Evolutionary conservation across 2,329 filamentous ascomycete species (phyloP), one percentile per base, ranked within the genome.

Genomic region (Pestalotiopsis sp.): DNA sequence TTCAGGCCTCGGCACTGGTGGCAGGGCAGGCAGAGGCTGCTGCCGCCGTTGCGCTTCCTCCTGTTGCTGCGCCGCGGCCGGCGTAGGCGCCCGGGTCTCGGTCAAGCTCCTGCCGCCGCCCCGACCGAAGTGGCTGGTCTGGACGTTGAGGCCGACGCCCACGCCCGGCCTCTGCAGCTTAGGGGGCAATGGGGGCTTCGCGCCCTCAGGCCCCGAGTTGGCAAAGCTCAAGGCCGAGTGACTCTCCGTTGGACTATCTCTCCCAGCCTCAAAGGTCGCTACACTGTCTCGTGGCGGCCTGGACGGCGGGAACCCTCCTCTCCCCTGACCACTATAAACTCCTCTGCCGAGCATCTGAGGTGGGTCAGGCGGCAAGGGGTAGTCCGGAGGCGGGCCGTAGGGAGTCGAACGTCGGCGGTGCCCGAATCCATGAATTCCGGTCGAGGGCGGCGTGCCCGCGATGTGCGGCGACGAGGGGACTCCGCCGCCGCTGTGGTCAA

Each of bases 401-500:
- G 71, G 60, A 11, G 69, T 70, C 2, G 73, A 76, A 61, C 73
- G 74, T 52, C 74, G 70, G 10, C 73, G 69, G 64, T 75, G 73
- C 74, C 75, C 75, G 2, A 75, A 70, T 10, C 66, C 56, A 4
- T 48, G 30, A 24, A 52, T 40, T n/a, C 67, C 68, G 2, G 74
- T 70, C 11, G 72, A 66, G 2, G 71, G 66, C 17, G 66, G 39
- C 3, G 72, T 71, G 17, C 52, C 69, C 14, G 66, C 20, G 4
- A 69, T 13, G 65, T 68, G 17, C 22, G 35, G 64, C 3, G 61
- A 60, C 14, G 61, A 20, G 6, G 60, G 40, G 39, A 40, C 11
- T 59, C 66, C 58, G 67, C 58, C 20, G 40, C 61, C 58, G 67
- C 61, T n/a, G 40, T 58, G 30, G 59, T 63, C 40, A 52, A 65